Evolutionary conservation across 179 eudicot species (phyloP).

Genomic region (Carnegiea gigantea): DNA sequence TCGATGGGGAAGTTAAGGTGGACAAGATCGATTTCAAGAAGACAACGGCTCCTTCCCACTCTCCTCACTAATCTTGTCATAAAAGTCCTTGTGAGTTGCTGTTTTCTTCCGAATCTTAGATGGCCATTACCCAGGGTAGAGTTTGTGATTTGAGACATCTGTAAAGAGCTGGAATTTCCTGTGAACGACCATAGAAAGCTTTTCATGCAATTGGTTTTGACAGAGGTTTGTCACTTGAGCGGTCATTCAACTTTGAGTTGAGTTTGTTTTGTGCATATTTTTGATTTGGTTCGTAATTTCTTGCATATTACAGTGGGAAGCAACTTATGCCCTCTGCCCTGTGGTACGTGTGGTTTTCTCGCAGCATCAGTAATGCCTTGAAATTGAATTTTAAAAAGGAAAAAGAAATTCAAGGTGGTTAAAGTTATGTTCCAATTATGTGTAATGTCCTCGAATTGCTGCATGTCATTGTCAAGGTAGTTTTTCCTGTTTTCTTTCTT

Average conservation of each 20-base stretch:
- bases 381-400: too few relatives aligned
- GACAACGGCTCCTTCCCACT: slow-evolving; percentile 57
- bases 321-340: too few relatives aligned
- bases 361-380: too few relatives aligned
- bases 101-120: slow-evolving; percentile 3
- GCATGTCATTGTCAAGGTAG: too few relatives aligned
- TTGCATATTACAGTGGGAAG: background rate
- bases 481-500: too few relatives aligned
- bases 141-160: background rate
- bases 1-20: slow-evolving; percentile 98
- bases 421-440: too few relatives aligned
- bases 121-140: background rate
- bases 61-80: slow-evolving; percentile 25
- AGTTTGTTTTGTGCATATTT: slow-evolving; percentile 4
- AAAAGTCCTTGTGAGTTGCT: background rate
- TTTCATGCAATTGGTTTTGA: background rate
- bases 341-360: too few relatives aligned
- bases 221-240: background rate
- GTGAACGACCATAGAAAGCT: background rate
- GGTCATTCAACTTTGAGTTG: background rate
- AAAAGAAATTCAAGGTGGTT: too few relatives aligned
- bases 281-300: background rate
- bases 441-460: too few relatives aligned
- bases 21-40: slow-evolving; percentile 99
- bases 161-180: background rate